A percentile compares a stretch with the other conserved stretches of the same genome.
Evolutionary conservation across 805 yeast species (phyloP).

Genomic region (Candida hungchunana): DNA sequence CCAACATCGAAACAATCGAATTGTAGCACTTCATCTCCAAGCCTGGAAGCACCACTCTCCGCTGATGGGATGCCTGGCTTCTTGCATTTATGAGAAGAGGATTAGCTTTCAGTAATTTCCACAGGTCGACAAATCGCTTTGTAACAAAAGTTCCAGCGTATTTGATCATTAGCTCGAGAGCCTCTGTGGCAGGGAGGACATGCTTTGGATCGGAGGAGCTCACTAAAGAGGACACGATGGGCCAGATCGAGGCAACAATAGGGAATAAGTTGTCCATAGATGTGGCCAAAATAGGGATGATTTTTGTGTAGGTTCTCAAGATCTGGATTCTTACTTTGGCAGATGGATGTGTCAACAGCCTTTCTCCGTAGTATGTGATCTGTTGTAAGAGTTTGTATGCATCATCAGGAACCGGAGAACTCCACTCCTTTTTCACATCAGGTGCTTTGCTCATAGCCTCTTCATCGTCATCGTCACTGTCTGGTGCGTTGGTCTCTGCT

Average conservation of each 20-base stretch:
- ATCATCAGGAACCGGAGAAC: constrained; percentile 57
- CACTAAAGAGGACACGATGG: constrained; percentile 29
- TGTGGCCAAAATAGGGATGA: constrained; percentile 52
- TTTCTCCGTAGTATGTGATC: constrained; percentile 65
- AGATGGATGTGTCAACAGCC: constrained; percentile 66
- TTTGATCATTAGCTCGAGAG: constrained; percentile 26
- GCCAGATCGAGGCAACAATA: constrained; percentile 50
- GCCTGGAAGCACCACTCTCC: constrained; percentile 23
- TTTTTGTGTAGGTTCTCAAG: constrained; percentile 41
- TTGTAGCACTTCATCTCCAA: constrained; percentile 20
- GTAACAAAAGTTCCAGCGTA: constrained; percentile 45
- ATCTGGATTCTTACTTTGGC: constrained; percentile 51
- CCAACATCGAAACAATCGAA: constrained; percentile 19
- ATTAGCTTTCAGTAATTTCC: constrained; percentile 28
- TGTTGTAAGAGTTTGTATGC: constrained; percentile 57
- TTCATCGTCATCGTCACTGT: constrained; percentile 30
- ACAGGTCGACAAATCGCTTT: constrained; percentile 43
- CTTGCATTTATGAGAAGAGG: constrained; percentile 13
- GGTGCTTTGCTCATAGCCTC: constrained; percentile 21
- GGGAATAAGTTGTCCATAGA: constrained; percentile 43
- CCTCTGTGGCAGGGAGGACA: constrained; percentile 27
- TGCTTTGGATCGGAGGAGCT: constrained; percentile 26
- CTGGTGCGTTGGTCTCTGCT: constrained; percentile 33
- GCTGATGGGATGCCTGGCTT: constrained; percentile 4
- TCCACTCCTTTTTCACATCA: constrained; percentile 48